Conservation (phyloP, 495 filamentous ascomycete genomes). For the Xylaria palmicola region DNA sequence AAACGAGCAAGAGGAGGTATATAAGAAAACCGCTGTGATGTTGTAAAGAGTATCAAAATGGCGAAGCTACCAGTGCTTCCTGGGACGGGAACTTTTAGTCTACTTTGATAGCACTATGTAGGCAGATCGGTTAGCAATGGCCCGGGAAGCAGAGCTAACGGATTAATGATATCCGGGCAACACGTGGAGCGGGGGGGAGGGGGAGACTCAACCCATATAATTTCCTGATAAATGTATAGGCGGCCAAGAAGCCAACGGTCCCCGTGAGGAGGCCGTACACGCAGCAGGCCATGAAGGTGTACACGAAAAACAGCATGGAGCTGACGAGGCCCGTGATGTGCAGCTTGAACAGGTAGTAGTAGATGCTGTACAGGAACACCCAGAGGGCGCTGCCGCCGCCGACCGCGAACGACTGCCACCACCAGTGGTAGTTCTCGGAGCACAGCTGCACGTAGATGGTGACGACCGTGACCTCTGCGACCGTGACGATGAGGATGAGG, state of each 20-base stretch:
- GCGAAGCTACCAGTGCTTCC: too few relatives aligned
- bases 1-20: too few relatives aligned
- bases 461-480: constrained; percentile 88
- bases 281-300: constrained; percentile 73
- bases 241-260: constrained; percentile 84
- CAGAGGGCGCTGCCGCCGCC: constrained; percentile 78
- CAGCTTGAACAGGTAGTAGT: constrained; percentile 82
- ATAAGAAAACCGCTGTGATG: too few relatives aligned
- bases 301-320: constrained; percentile 82
- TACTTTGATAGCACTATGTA: constrained; percentile 36
- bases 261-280: constrained; percentile 84
- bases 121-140: constrained; percentile 15
- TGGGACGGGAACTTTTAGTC: constrained; percentile 12
- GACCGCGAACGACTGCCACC: constrained; percentile 89
- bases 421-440: constrained; percentile 91
- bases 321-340: constrained; percentile 82
- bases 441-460: constrained; percentile 86
- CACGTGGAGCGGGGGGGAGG: background rate
- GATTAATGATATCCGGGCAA: background rate
- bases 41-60: too few relatives aligned
- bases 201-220: constrained; percentile 68
- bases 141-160: background rate
- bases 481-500: constrained; percentile 71
- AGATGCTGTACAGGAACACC: constrained; percentile 83
- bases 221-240: constrained; percentile 83